Base-by-base conservation (phyloP, 441 rosid species). In the Macaranga tanarius region DNA sequence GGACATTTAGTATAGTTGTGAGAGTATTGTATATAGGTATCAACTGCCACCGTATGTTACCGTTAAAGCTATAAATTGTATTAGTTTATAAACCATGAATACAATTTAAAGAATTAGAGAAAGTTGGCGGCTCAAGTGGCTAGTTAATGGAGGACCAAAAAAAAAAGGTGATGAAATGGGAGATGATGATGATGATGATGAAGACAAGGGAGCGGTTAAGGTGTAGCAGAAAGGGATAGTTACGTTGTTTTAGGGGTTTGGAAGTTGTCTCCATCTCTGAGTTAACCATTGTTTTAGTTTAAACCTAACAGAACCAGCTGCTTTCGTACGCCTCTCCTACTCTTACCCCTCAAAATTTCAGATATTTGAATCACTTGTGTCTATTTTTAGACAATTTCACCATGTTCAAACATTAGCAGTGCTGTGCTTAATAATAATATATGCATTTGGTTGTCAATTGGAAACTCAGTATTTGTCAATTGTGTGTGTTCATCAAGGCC, bases 161-260 rank as follows among this genome's bases (percentile, higher is more conserved):
- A 42, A 42, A 10, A 42, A 42, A 42, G 11, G 45, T 42, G 45
- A 42, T 42, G 45, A 10, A 42, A 42, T 42, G 45, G 11, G 45
- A 7, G 45, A 42, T 42, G 45, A 42, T 42, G 45, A 38, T 7
- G 45, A 3, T 11, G 10, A 2, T 25, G 59, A 50, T 26, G 42
- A 28, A 19, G 58, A 50, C 45, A 0, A 19, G 42, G 16, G 25
- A 66, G 59, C 59, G 3, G 69, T 16, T 23, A 26, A 65, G 28
- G 40, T 25, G 7, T 15, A 42, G 6, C 11, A 44, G 52, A 40
- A 38, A 42, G 51, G 17, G 51, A 62, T 42, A 42, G 67, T 58
- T 45, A 66, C 59, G 47, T 31, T 9, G 59, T 28, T 26, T 66
- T 48, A 22, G 22, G 45, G 10, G 70, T 66, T 50, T 10, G 70